Percentiles rank a stretch among this genome's conserved stretches.
phyloP scores from a whole-genome alignment of 139 green algal species.

The Volvox africanus region DNA sequence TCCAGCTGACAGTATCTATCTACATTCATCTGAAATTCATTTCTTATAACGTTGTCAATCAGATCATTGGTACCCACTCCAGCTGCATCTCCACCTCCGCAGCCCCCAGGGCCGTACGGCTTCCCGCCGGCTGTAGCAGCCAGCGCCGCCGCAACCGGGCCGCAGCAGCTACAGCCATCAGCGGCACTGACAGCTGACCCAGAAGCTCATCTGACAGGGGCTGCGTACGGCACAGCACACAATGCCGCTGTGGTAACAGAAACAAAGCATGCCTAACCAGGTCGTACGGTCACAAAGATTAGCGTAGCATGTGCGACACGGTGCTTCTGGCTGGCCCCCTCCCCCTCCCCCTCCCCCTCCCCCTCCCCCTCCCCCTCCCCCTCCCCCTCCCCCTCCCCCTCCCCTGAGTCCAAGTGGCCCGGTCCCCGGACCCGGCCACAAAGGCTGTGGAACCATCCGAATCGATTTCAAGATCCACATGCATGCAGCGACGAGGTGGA shows the following conservation, averaged over 20 bases:
- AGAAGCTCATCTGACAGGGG: conserved; percentile 12
- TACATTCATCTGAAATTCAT: no score
- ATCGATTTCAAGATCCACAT: no score
- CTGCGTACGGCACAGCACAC: background rate
- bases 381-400: no score
- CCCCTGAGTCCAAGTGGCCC: no score
- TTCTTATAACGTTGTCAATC: no score
- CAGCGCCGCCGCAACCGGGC: conserved; percentile 28
- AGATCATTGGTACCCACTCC: conserved; percentile 10
- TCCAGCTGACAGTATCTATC: no score
- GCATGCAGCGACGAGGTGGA: no score
- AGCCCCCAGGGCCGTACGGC: background rate
- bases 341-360: background rate
- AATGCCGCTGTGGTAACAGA: background rate
- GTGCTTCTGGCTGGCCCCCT: background rate
- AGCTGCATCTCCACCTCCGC: conserved; percentile 31
- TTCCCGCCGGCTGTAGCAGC: conserved; percentile 43
- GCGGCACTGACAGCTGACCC: background rate
- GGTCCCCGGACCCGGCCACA: no score
- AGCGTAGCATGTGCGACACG: background rate
- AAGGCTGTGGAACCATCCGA: no score
- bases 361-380: no score
- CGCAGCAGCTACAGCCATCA: background rate
- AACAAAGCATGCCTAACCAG: background rate
- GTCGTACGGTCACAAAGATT: background rate